Evolutionary conservation across 176 grass and related monocot genomes (phyloP).

Genomic region (Lolium rigidum): DNA sequence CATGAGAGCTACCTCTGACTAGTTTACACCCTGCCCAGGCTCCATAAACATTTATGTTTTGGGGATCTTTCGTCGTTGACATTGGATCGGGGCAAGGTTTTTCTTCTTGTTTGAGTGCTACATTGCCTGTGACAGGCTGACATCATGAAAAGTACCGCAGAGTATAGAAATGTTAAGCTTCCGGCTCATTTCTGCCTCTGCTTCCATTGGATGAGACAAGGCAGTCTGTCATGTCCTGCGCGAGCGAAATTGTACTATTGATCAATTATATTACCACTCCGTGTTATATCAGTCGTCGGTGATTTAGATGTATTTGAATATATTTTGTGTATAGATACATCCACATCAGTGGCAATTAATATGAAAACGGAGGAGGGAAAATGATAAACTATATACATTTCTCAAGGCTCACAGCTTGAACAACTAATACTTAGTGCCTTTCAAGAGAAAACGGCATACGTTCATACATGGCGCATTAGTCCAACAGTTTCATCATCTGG

Average conservation of each 20-base stretch:
- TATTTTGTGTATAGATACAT: no score
- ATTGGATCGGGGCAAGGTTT: background rate
- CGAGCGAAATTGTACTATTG: no score
- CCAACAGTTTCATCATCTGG: background rate
- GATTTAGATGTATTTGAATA: no score
- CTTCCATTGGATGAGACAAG: background rate
- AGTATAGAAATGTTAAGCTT: conserved; percentile 11
- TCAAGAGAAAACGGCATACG: background rate
- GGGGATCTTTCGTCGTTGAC: conserved; percentile 36
- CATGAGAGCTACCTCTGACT: conserved; percentile 23
- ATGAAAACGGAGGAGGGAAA: no score
- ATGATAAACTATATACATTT: background rate
- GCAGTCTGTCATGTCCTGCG: background rate
- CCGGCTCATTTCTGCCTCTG: conserved; percentile 1
- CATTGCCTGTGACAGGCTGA: background rate
- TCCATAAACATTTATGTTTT: conserved; percentile 1
- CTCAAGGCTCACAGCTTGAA: background rate
- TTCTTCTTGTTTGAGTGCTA: background rate
- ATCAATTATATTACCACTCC: no score
- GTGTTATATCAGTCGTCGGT: no score
- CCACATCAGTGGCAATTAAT: no score
- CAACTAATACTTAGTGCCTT: background rate
- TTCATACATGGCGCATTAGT: background rate
- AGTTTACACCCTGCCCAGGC: background rate
- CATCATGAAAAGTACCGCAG: background rate